Evolutionary conservation across 306 rosid genomes (phyloP), one percentile per base, ranked within the genome.

Genomic region (Quercus dentata): DNA sequence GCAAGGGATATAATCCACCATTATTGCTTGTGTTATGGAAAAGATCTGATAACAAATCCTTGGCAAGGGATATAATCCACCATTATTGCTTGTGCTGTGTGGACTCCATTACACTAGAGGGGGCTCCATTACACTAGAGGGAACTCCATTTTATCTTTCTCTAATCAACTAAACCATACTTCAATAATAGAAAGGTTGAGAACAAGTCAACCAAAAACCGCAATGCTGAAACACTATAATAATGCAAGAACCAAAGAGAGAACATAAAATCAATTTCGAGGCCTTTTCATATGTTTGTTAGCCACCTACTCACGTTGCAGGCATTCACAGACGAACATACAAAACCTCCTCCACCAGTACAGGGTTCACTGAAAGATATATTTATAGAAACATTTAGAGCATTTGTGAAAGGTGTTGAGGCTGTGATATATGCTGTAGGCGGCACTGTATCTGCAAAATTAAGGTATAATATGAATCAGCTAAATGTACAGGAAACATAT

Each of bases 241-340:
- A 23, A 62, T 72, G 35, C 31, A 31, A 79, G 21, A 38, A 14
- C 19, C 15, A 35, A 57, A 38, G 28, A 20, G 4, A 35, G 4
- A 54, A 58, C 13, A 57, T 10, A 56, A 21, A 25, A 27, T 41
- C 4, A 4, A 30, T 19, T 71, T 35, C 31, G 57, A 46, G 57
- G 46, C 13, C 63, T 14, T 77, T 44, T 15, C 46, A 69, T 74
- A 51, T 27, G 18, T 59, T 49, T 67, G 80, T 70, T 75, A 65
- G 77, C 67, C 76, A 89, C 84, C 83, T 78, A 91, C 97, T 91
- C 90, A 94, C 98, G 80, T 92, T 94, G 94, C 98, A 94, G 81
- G 89, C 86, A 78, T 91, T 84, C 51, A 83, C 88, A 51, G 98
- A 94, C 10, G 61, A 76, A 85, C 98, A 94, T 73, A 83, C 77